phyloP scores from a whole-genome alignment of 306 rosid species.

The Cicer chorassanicum region DNA sequence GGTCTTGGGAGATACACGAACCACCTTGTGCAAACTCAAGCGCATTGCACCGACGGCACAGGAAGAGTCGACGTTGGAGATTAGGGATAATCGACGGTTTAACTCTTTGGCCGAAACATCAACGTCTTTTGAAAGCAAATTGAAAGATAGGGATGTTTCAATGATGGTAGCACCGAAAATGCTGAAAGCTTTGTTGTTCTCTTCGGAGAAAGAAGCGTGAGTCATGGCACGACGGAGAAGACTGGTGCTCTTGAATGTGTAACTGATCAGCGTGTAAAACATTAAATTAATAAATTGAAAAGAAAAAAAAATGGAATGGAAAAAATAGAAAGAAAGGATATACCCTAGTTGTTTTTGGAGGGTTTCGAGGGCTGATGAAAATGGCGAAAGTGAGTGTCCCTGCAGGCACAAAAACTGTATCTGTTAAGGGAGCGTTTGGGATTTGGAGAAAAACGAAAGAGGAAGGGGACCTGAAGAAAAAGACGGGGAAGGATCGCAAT shows the following conservation, averaged over 20 bases:
- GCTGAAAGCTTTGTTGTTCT: constrained; percentile 73
- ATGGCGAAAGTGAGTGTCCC: constrained; percentile 49
- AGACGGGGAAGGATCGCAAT: constrained; percentile 39
- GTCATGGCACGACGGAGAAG: constrained; percentile 86
- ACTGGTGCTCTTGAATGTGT: constrained; percentile 51
- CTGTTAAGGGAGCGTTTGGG: background rate
- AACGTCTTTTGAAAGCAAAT: constrained; percentile 48
- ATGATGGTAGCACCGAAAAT: constrained; percentile 60
- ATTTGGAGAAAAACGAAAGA: background rate
- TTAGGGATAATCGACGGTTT: constrained; percentile 50
- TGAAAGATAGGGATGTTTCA: constrained; percentile 52
- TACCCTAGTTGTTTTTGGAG: constrained; percentile 64
- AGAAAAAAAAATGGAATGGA: background rate
- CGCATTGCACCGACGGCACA: constrained; percentile 55
- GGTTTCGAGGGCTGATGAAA: constrained; percentile 59
- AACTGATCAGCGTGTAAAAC: constrained; percentile 40
- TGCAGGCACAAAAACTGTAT: background rate
- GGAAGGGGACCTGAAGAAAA: constrained; percentile 40
- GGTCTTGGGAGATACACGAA: constrained; percentile 71
- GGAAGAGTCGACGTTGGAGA: constrained; percentile 58
- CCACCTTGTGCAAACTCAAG: constrained; percentile 61
- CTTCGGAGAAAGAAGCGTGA: constrained; percentile 80
- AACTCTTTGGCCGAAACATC: constrained; percentile 62
- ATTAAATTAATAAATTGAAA: background rate
- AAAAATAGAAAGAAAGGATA: background rate